These are phyloP conservation scores for Cercospora janseana DNA, from an alignment of 2,329 filamentous ascomycete species.

Conservation along the genomic window DNA sequence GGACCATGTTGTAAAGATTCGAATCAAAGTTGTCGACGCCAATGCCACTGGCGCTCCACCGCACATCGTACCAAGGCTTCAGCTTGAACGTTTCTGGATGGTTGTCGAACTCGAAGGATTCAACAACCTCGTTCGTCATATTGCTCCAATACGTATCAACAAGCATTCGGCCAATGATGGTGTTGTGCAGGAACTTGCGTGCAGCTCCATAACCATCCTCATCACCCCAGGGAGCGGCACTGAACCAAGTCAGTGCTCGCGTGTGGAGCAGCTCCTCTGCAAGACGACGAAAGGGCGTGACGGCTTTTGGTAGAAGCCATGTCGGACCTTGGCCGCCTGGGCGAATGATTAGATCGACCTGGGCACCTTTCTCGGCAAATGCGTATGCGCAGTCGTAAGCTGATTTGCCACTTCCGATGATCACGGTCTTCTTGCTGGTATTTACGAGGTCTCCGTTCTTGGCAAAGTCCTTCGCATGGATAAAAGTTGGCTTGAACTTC, in stretches of 20 bases:
- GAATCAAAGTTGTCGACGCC: conserved; percentile 12
- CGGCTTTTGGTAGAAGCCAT: neutral
- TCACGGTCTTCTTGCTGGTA: neutral
- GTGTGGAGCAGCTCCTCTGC: neutral
- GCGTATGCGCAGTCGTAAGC: conserved; percentile 1
- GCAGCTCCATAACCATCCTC: neutral
- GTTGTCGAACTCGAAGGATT: neutral
- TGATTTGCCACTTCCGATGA: neutral
- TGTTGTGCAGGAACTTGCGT: neutral
- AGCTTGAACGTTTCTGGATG: conserved; percentile 1
- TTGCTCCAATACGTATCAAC: neutral
- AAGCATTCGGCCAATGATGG: neutral
- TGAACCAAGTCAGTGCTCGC: neutral
- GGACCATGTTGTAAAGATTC: conserved; percentile 26
- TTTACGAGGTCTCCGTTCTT: neutral
- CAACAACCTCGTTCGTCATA: neutral
- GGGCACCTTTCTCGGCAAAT: neutral
- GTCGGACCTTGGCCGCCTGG: conserved; percentile 1
- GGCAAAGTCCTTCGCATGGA: conserved; percentile 5
- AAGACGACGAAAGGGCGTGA: neutral
- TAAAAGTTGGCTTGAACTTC: neutral
- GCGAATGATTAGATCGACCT: neutral
- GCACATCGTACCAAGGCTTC: conserved; percentile 6
- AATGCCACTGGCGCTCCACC: conserved; percentile 13
- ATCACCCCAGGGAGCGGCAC: neutral